These are phyloP conservation scores for Fusarium sp. DNA, from an alignment of 2,329 filamentous ascomycete genomes.

Conservation along the genomic window DNA sequence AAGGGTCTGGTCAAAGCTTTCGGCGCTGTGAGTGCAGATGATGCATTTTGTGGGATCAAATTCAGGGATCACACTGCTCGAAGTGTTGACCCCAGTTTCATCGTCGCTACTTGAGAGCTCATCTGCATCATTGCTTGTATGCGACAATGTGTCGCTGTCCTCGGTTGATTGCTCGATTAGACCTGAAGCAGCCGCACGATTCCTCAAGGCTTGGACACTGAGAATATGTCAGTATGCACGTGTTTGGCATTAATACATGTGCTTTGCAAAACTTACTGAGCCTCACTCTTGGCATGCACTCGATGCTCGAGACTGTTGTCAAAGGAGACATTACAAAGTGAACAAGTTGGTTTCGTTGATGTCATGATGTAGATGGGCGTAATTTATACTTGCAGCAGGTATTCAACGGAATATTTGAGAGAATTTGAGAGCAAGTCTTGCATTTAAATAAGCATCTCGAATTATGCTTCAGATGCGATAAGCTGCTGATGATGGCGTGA, in stretches of 20 bases:
- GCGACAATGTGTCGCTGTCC: not conserved
- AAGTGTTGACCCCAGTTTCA: not conserved
- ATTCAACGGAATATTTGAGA: no score
- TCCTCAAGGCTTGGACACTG: not conserved
- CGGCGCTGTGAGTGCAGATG: slow-evolving; percentile 51
- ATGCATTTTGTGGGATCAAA: slow-evolving; percentile 50
- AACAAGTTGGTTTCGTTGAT: not conserved
- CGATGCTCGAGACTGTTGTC: slow-evolving; percentile 10
- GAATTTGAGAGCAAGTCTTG: rapidly evolving
- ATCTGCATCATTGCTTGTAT: not conserved
- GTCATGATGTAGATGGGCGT: no score
- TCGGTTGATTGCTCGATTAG: not conserved
- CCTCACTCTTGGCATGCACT: slow-evolving; percentile 11
- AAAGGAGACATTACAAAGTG: slow-evolving; percentile 3
- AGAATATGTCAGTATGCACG: rapidly evolving
- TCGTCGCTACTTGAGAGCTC: not conserved
- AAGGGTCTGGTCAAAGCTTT: slow-evolving; percentile 50
- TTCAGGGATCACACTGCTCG: not conserved
- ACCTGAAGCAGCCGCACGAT: not conserved
- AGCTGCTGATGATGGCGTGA: slow-evolving; percentile 1
- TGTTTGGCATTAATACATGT: rapidly evolving
- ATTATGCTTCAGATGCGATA: not conserved
- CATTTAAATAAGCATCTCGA: not conserved
- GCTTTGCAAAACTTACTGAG: not conserved
- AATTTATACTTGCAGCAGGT: no score